phyloP scores from a whole-genome alignment of 345 rosid species.

The Sisymbrium altissimum region DNA sequence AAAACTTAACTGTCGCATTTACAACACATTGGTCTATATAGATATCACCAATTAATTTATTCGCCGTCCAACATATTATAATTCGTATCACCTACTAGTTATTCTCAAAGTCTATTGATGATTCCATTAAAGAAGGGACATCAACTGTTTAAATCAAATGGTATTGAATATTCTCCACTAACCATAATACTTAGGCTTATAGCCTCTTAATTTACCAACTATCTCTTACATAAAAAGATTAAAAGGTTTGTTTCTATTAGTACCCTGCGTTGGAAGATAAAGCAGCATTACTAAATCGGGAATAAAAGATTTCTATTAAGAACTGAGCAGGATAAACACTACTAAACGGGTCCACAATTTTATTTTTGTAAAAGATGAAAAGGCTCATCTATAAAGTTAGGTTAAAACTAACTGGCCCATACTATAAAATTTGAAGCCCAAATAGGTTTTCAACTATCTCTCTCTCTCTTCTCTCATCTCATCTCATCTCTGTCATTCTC shows the following conservation, averaged over 20 bases:
- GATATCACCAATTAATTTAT: background rate
- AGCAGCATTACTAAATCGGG: slow-evolving; percentile 13
- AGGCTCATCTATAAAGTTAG: background rate
- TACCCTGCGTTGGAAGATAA: background rate
- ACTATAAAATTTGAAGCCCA: background rate
- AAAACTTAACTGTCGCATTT: background rate
- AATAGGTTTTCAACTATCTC: too few species aligned
- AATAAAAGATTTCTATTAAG: background rate
- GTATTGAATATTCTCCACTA: slow-evolving; percentile 9
- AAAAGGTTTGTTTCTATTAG: background rate
- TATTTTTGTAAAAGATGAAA: background rate
- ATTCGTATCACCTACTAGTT: background rate
- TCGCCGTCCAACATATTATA: background rate
- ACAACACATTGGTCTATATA: background rate
- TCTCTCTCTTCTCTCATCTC: background rate
- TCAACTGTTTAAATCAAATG: background rate
- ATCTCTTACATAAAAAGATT: background rate
- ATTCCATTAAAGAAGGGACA: background rate
- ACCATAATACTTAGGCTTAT: background rate
- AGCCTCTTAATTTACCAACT: background rate
- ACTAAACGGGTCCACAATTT: background rate
- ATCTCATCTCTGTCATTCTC: background rate
- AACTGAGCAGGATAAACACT: background rate
- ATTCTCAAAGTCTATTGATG: background rate
- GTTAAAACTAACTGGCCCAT: background rate